Evolutionary conservation across 192 early-diverging fungal genomes (phyloP).

Genomic region (Backusella tarrabulga): DNA sequence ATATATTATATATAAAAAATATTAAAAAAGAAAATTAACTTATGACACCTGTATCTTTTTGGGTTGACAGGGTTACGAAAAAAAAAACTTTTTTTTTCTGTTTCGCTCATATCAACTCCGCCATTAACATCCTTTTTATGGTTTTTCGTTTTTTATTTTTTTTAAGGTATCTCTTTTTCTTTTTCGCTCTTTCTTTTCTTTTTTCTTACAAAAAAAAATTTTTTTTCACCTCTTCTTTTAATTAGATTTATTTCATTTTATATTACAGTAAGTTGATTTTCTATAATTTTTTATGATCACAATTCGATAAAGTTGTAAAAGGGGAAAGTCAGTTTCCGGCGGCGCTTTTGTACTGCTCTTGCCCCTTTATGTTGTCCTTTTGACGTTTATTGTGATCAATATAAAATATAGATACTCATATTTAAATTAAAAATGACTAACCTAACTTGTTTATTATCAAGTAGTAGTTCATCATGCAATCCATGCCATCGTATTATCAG

Average conservation of each 20-base stretch:
- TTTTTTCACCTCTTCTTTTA: neutral
- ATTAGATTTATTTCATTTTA: neutral
- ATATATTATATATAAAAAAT: neutral
- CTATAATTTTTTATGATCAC: neutral
- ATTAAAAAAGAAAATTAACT: neutral
- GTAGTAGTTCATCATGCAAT: constrained; percentile 6
- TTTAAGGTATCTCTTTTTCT: neutral
- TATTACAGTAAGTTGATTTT: neutral
- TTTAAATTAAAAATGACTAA: neutral
- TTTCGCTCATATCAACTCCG: neutral
- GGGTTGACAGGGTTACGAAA: neutral
- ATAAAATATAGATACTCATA: neutral
- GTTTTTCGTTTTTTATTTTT: neutral
- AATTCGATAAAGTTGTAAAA: constrained; percentile 2
- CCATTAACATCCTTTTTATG: neutral
- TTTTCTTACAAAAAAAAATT: neutral
- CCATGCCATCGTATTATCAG: constrained; percentile 20
- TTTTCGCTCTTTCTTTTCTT: constrained; percentile 2
- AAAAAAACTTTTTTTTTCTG: neutral
- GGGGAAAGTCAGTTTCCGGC: constrained; percentile 20
- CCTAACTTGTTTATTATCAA: no score
- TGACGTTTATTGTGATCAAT: neutral
- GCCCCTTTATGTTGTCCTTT: neutral
- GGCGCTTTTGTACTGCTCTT: neutral
- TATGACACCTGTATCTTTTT: neutral